phyloP scores from a whole-genome alignment of 78 protist genomes.

The Chrysochromulina parva region DNA sequence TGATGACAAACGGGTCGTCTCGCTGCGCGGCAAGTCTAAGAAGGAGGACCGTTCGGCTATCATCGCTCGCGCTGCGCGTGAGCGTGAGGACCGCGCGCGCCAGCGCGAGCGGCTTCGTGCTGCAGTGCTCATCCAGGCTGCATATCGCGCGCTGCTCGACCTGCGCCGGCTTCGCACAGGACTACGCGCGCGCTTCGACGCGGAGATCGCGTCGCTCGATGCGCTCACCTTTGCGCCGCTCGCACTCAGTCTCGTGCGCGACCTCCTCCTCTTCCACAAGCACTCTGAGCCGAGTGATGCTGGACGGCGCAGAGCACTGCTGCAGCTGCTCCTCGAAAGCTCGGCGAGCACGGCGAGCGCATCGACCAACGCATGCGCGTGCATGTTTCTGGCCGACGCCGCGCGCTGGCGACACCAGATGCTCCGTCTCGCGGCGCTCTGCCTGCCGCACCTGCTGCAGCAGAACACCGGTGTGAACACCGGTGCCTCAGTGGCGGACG shows the following conservation, averaged over 20 bases:
- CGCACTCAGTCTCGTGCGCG: neutral
- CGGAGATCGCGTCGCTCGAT: neutral
- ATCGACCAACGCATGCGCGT: neutral
- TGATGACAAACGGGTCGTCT: no score
- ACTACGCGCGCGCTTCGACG: neutral
- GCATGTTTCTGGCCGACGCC: neutral
- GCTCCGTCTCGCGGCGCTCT: neutral
- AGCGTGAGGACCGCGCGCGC: neutral
- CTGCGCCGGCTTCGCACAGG: neutral
- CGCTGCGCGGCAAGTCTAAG: neutral
- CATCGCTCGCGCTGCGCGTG: neutral
- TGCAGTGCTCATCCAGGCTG: neutral
- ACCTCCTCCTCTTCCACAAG: neutral
- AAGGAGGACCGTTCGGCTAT: neutral
- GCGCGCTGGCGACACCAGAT: neutral
- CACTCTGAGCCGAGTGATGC: neutral
- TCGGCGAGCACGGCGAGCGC: neutral
- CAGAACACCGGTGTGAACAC: no score
- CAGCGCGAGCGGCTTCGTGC: neutral
- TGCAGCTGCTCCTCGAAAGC: neutral
- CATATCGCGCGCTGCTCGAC: neutral
- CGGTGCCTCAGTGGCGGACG: no score
- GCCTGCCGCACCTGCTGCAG: no score
- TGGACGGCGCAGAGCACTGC: neutral
- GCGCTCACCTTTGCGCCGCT: neutral